These are phyloP conservation scores for Abrus pulchellus DNA, from an alignment of 306 rosid genomes.

Conservation along the genomic window DNA sequence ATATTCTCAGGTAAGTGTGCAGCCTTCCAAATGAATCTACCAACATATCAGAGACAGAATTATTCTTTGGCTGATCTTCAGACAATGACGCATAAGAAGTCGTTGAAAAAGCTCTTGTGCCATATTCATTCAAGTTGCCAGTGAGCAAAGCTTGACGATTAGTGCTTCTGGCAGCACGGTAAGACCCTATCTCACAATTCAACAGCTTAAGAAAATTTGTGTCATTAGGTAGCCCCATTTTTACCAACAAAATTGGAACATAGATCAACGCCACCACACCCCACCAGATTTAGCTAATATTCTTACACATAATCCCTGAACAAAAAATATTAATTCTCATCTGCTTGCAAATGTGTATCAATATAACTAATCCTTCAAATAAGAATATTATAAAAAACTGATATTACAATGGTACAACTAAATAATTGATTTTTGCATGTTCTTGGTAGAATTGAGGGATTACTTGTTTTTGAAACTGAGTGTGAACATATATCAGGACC, in stretches of 20 bases:
- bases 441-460: neutral
- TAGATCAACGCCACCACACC: neutral
- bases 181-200: constrained; percentile 51
- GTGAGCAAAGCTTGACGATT: constrained; percentile 39
- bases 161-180: constrained; percentile 41
- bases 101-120: constrained; percentile 56
- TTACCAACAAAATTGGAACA: constrained; percentile 12
- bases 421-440: neutral
- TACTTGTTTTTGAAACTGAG: neutral
- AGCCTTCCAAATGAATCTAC: constrained; percentile 95
- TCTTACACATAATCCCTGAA: constrained; percentile 29
- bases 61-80: constrained; percentile 60
- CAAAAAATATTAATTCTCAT: neutral
- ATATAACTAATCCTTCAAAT: constrained; percentile 10
- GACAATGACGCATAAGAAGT: constrained; percentile 62
- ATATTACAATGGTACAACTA: neutral
- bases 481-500: neutral
- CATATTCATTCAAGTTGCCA: constrained; percentile 48
- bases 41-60: constrained; percentile 76
- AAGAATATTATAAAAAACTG: neutral
- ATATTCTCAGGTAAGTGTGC: constrained; percentile 93
- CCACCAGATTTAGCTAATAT: constrained; percentile 5
- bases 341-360: constrained; percentile 27
- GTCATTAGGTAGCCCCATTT: constrained; percentile 6
- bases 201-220: constrained; percentile 52